Percentiles rank a stretch among this genome's conserved stretches.
These are phyloP conservation scores for Apophysomyces sp. DNA, from an alignment of 371 early-diverging fungal genomes.

Conservation along the genomic window DNA sequence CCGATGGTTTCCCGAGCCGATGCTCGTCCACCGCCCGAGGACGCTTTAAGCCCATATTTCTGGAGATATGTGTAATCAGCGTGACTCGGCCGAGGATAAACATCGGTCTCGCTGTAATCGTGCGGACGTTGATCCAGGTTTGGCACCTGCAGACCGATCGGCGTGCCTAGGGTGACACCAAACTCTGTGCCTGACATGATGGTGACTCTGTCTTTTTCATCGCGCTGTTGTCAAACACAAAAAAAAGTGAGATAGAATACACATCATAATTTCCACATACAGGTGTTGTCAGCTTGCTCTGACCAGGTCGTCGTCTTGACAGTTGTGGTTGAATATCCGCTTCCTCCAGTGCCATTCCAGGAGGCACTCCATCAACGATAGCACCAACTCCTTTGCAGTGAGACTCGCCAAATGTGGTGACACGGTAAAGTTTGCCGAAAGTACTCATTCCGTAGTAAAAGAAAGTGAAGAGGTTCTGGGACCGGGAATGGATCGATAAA, in stretches of 20 bases:
- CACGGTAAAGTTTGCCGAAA: constrained; percentile 78
- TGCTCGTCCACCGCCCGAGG: constrained; percentile 92
- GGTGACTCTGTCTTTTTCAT: constrained; percentile 89
- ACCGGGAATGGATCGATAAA: not conserved
- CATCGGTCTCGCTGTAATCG: constrained; percentile 93
- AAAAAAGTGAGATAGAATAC: not conserved
- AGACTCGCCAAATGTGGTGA: constrained; percentile 97
- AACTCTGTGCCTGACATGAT: constrained; percentile 94
- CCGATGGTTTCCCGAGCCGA: constrained; percentile 97
- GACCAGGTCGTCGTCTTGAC: constrained; percentile 92
- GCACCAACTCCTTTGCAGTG: constrained; percentile 98
- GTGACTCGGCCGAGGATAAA: constrained; percentile 93
- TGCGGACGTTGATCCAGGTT: constrained; percentile 96
- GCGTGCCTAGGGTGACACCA: constrained; percentile 94
- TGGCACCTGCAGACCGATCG: constrained; percentile 88
- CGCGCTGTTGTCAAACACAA: constrained; percentile 51
- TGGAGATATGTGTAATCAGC: constrained; percentile 96
- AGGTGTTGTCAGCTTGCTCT: constrained; percentile 93
- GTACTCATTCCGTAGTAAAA: constrained; percentile 60
- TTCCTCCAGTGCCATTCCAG: constrained; percentile 88
- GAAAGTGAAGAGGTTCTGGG: not conserved
- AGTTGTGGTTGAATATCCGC: constrained; percentile 92
- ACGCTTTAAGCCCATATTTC: constrained; percentile 96
- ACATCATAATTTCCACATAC: constrained; percentile 45
- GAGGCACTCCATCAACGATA: constrained; percentile 95